A percentile compares a stretch with the other conserved stretches of the same genome.
Conservation (phyloP, 2,329 filamentous ascomycete species). For the Ophiosphaerella herpotricha region DNA sequence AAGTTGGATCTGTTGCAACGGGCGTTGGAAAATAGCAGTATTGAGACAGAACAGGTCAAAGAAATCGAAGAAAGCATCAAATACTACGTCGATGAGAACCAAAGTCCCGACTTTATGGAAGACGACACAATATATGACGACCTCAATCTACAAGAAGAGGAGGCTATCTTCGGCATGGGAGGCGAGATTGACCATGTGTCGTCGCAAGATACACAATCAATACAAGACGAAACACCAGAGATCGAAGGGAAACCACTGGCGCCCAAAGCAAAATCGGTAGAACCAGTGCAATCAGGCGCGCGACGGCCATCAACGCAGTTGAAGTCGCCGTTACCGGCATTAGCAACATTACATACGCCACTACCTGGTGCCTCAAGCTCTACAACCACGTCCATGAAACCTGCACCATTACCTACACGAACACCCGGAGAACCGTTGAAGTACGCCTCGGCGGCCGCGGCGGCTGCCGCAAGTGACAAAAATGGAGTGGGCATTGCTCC, state of each 20-base stretch:
- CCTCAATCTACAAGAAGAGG: slow-evolving; percentile 87
- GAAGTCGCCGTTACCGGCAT: slow-evolving; percentile 90
- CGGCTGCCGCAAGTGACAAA: slow-evolving; percentile 88
- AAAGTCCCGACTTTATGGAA: slow-evolving; percentile 87
- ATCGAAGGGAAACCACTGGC: slow-evolving; percentile 53
- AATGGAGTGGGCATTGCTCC: slow-evolving; percentile 89
- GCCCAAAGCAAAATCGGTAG: slow-evolving; percentile 63
- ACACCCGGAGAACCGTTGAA: slow-evolving; percentile 89
- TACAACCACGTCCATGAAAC: slow-evolving; percentile 78
- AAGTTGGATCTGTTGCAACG: slow-evolving; percentile 90
- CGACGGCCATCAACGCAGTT: slow-evolving; percentile 85
- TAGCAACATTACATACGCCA: slow-evolving; percentile 85
- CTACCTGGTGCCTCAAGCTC: slow-evolving; percentile 65
- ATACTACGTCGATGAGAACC: slow-evolving; percentile 91
- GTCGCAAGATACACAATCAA: slow-evolving; percentile 92
- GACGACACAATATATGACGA: slow-evolving; percentile 97
- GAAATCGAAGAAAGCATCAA: slow-evolving; percentile 90
- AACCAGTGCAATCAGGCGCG: slow-evolving; percentile 59
- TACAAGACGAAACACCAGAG: slow-evolving; percentile 83
- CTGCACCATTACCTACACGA: slow-evolving; percentile 81
- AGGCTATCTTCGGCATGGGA: slow-evolving; percentile 81
- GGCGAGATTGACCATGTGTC: slow-evolving; percentile 84
- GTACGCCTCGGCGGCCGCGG: slow-evolving; percentile 94
- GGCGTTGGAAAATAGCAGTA: slow-evolving; percentile 87
- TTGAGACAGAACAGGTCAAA: slow-evolving; percentile 84